Percentiles rank a stretch among this genome's conserved stretches.
Evolutionary conservation across 768 basidiomycete genomes (phyloP).

Genomic region (Boletus rubescentipes): DNA sequence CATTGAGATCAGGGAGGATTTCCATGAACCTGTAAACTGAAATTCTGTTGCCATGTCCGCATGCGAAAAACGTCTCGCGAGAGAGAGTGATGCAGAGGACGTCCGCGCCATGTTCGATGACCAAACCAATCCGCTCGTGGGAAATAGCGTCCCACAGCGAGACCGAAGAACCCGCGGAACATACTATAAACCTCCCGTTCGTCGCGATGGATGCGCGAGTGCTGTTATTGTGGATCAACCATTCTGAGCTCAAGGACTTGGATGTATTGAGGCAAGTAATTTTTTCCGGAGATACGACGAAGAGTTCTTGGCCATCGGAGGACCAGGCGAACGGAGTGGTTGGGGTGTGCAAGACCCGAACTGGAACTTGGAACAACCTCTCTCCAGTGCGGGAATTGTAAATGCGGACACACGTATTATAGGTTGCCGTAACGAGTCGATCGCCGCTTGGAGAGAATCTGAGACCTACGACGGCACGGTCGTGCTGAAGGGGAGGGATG

Average conservation of each 20-base stretch:
- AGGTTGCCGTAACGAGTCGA: neutral
- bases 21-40: neutral
- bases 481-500: neutral
- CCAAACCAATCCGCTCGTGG: neutral
- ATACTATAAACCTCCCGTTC: neutral
- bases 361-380: neutral
- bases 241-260: neutral
- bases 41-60: neutral
- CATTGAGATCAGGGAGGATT: neutral
- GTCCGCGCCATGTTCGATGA: neutral
- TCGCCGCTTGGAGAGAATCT: neutral
- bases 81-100: neutral
- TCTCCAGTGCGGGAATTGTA: neutral
- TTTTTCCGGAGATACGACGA: neutral
- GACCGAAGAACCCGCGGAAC: neutral
- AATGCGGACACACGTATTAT: neutral
- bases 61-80: neutral
- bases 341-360: neutral
- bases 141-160: neutral
- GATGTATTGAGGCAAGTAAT: neutral
- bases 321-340: conserved; percentile 2
- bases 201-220: neutral
- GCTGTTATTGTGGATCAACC: neutral
- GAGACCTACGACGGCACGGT: neutral
- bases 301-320: neutral